Evolutionary conservation across 305 asterid genomes (phyloP).

Genomic region (Rubia peregrina): DNA sequence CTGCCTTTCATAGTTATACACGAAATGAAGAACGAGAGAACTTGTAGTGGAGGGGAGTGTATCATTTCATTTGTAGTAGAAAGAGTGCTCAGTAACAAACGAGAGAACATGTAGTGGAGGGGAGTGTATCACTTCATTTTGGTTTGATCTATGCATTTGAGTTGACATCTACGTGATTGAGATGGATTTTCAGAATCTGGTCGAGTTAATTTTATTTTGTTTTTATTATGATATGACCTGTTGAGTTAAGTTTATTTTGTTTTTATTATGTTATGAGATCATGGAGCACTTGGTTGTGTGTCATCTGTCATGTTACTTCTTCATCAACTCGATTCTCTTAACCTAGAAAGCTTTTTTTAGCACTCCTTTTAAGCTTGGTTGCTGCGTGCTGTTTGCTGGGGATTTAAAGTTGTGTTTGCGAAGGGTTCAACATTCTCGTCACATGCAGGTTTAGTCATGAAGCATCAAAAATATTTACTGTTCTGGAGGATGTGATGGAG

Average conservation of each 20-base stretch:
- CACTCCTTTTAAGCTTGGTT: constrained; percentile 1
- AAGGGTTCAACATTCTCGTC: constrained; percentile 10
- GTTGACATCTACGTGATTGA: background rate
- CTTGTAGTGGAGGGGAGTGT: background rate
- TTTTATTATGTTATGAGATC: background rate
- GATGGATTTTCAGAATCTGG: too few relatives aligned
- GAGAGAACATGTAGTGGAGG: too few relatives aligned
- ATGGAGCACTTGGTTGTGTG: background rate
- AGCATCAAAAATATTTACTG: constrained; percentile 41
- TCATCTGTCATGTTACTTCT: background rate
- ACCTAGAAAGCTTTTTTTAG: background rate
- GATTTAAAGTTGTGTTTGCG: constrained; percentile 8
- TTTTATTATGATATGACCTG: background rate
- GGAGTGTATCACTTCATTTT: too few relatives aligned
- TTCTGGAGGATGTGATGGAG: constrained; percentile 79
- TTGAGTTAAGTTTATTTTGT: background rate
- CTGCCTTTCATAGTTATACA: background rate
- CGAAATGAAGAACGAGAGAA: background rate
- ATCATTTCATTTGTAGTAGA: background rate
- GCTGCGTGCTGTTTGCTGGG: constrained; percentile 8
- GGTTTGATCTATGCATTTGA: background rate
- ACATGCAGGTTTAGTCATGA: constrained; percentile 50
- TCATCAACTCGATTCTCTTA: background rate
- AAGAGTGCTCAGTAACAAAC: too few relatives aligned
- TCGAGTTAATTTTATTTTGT: background rate